Conservation (phyloP, 2,329 filamentous ascomycete genomes). For the Penicillium sp. region DNA sequence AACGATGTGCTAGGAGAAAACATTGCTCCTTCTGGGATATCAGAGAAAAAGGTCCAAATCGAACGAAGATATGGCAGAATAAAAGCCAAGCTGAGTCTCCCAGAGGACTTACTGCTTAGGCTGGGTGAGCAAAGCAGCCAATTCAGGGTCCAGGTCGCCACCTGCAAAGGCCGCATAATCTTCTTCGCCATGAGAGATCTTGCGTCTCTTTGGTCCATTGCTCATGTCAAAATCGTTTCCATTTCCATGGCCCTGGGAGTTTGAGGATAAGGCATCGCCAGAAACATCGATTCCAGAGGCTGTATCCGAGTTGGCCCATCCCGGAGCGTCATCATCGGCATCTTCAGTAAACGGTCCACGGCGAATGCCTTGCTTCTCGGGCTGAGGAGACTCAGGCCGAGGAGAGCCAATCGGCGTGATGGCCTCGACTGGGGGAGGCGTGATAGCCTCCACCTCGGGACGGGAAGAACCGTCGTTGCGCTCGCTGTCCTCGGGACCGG, state of each 20-base stretch:
- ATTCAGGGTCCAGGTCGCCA: constrained; percentile 62
- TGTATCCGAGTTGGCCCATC: constrained; percentile 14
- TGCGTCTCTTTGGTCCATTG: constrained; percentile 50
- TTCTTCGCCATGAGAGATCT: constrained; percentile 48
- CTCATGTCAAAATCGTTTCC: constrained; percentile 26
- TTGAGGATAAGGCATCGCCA: constrained; percentile 16
- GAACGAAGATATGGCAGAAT: neutral
- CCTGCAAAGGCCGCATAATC: constrained; percentile 50
- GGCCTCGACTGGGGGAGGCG: constrained; percentile 69
- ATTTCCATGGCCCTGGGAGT: constrained; percentile 20
- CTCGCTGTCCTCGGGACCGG: constrained; percentile 41
- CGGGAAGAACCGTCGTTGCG: constrained; percentile 48
- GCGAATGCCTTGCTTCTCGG: constrained; percentile 37
- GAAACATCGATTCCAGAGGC: constrained; percentile 24
- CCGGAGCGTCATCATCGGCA: constrained; percentile 3
- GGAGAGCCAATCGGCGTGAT: constrained; percentile 56
- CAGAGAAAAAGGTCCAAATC: neutral
- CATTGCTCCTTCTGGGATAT: neutral
- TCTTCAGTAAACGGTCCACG: constrained; percentile 22
- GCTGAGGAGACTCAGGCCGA: constrained; percentile 46
- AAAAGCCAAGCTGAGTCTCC: neutral
- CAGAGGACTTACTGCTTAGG: constrained; percentile 24
- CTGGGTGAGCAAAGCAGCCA: constrained; percentile 59
- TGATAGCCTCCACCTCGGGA: constrained; percentile 82
- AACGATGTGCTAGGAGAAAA: neutral